phyloP scores from a whole-genome alignment of 176 grass and related monocot species.

The Eleusine coracana region DNA sequence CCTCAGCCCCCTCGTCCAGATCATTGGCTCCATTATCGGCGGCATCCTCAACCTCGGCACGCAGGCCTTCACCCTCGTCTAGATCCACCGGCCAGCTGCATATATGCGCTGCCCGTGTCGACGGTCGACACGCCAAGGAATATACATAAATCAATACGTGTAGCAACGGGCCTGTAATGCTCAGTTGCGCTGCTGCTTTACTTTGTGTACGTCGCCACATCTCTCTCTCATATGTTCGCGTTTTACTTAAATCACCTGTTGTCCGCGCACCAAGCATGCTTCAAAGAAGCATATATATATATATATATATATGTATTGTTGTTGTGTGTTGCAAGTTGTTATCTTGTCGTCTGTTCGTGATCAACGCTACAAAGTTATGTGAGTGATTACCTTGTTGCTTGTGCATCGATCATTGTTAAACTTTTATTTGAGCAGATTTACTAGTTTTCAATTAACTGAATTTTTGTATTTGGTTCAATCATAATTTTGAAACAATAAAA shows the following conservation, averaged over 20 bases:
- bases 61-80: constrained; percentile 18
- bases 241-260: not conserved
- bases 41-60: constrained; percentile 32
- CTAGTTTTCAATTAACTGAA: too few relatives aligned
- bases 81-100: not conserved
- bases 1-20: not conserved
- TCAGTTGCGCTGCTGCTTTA: not conserved
- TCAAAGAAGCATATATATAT: constrained; percentile 17
- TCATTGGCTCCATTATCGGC: not conserved
- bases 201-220: not conserved
- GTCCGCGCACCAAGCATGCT: not conserved
- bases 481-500: too few relatives aligned
- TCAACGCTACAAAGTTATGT: not conserved
- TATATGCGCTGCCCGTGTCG: not conserved
- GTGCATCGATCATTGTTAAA: too few relatives aligned
- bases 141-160: constrained; percentile 1
- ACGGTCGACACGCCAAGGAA: not conserved
- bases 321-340: not conserved
- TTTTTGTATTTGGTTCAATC: too few relatives aligned
- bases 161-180: not conserved
- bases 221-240: not conserved
- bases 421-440: too few relatives aligned
- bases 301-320: not conserved
- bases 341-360: not conserved
- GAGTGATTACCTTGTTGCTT: not conserved